Base-by-base conservation (phyloP, 2,329 filamentous ascomycete genomes). In the Colletotrichum kahawae region DNA sequence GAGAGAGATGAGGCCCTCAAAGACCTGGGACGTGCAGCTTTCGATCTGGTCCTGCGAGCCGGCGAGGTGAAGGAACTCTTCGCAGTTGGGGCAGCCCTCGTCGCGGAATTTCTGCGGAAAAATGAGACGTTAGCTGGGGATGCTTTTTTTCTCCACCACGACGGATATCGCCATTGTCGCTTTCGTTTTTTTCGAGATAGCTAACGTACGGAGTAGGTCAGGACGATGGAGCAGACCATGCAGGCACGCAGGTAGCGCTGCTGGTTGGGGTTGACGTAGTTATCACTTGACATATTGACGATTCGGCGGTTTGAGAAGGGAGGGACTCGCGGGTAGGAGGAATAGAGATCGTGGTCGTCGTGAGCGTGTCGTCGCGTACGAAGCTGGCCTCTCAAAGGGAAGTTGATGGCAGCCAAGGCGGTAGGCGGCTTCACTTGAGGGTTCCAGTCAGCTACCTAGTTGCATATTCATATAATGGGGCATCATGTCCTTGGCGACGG, bases 171-270 rank as follows among this genome's bases (percentile, higher is more conserved):
- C 56, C 27, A n/a, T 9, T n/a, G 9, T n/a, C 18, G 18, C 27
- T 29, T 67, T 64, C 67, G 63, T 12, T 16, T 75, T 62, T 36
- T 77, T 38, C 66, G 69, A 65, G 36, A 71, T 64, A 67, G 34
- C 51, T 59, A 16, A 83, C 90, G 79, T 87, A 95, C 94, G 78
- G 89, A 90, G 81, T 93, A 92, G 76, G 94, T 93, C 89, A 96
- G 95, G 78, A 98, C 95, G 82, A 98, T 94, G 70, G 95, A 96
- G 91, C 97, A 99, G 79, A 98, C 95, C 95, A 99, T 98, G 89
- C 97, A 99, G 81, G 97, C 97, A 85, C 97, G 96, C 79, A 98
- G 91, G 83, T 95, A 93, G 85, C 96, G 95, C 87, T 94, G 92
- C 85, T 97, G 94, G 83, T 89, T 90, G 8, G 94, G 90, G 18